Base-by-base conservation (phyloP, 2,329 filamentous ascomycete genomes). In the Talaromyces sp. region DNA sequence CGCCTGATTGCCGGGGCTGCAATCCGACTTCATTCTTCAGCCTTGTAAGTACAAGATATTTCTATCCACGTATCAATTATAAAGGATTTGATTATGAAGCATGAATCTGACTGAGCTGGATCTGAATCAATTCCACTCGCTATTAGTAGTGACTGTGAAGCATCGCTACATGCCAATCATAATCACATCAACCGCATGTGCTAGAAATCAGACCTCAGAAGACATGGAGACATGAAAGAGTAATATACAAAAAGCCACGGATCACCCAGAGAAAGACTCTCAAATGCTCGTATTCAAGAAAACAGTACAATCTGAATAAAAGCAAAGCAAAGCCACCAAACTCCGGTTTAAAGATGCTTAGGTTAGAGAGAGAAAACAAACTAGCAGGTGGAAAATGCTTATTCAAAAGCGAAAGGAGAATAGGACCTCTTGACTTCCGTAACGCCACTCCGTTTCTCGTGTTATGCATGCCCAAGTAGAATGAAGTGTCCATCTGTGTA, bases 371-470 rank as follows among this genome's bases (percentile, higher is more conserved):
- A 28, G 25, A 37, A 11, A 55, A 37, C 25, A 55, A 55, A 46
- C 33, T 36, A 46, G n/a, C 19, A 55, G 13, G 45, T 28, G 25
- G 9, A 35, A 13, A 35, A 35, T 19, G 45, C 45, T 35, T 35
- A 19, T 48, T n/a, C 19, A 45, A 53, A 45, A 53, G 50, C 15
- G 39, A 48, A 50, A 39, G 41, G 22, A 15, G 25, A 17, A 19
- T 45, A 45, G 15, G n/a, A 21, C 28, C 41, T n/a, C 31, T 9
- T 37, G 4, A 35, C 46, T 28, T 35, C 41, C 43, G 19, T 53
- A 61, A 59, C 61, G 57, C 59, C 59, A 58, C 53, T 36, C 52
- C 53, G 43, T 58, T 37, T 43, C 52, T 50, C 45, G 28, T 48
- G 28, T 45, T 41, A 60, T 60, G 58, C 58, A 60, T 59, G 53